Percentiles rank a stretch among this genome's conserved stretches.
Evolutionary conservation across 495 filamentous ascomycete genomes (phyloP).

Genomic region (Penicillium ochrochloron): DNA sequence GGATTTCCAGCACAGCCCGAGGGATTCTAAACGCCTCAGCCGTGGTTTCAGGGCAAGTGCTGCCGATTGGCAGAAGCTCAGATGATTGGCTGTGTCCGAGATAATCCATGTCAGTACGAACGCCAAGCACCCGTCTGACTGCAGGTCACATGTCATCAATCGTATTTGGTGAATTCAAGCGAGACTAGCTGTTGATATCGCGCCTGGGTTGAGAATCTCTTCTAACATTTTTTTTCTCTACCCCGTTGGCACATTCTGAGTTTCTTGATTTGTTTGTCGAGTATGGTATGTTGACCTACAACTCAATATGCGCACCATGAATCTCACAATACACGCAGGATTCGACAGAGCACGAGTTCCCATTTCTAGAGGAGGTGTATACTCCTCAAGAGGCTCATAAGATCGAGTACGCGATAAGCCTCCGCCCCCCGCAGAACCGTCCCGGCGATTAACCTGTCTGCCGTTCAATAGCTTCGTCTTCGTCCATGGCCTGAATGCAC

Average conservation of each 20-base stretch:
- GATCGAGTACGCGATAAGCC: constrained; percentile 32
- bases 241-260: background rate
- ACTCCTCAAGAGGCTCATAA: constrained; percentile 36
- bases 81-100: constrained; percentile 16
- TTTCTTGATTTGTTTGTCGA: background rate
- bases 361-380: constrained; percentile 43
- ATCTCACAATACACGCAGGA: constrained; percentile 26
- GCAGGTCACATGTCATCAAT: constrained; percentile 20
- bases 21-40: constrained; percentile 3
- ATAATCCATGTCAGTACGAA: background rate
- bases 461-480: constrained; percentile 38
- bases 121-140: constrained; percentile 14
- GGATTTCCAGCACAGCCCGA: constrained; percentile 1
- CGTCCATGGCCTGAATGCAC: constrained; percentile 46
- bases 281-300: constrained; percentile 17
- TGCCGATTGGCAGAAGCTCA: constrained; percentile 10
- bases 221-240: background rate
- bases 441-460: background rate
- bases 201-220: background rate
- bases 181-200: background rate
- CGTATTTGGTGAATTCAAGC: constrained; percentile 18
- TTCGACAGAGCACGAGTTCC: constrained; percentile 36
- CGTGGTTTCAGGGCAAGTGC: constrained; percentile 17
- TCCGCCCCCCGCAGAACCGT: too few species aligned
- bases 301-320: background rate